Evolutionary conservation across 75 land plant genomes (phyloP).

Genomic region (Selaginella tamariscina): DNA sequence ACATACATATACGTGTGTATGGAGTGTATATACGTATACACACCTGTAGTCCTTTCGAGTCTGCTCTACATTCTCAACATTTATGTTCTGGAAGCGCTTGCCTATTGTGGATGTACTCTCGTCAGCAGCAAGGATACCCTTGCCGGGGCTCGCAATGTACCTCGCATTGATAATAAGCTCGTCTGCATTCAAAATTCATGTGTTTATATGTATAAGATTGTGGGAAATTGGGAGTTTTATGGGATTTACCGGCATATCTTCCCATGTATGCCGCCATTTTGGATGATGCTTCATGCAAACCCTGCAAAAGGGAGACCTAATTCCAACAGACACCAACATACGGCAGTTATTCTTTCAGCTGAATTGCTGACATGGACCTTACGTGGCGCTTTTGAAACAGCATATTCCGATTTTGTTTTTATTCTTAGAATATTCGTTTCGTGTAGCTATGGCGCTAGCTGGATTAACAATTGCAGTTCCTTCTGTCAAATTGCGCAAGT

Average conservation of each 20-base stretch:
- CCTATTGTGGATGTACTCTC: conserved; percentile 38
- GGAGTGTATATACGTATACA: too few relatives aligned
- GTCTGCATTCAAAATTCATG: conserved; percentile 10
- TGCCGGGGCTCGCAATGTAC: conserved; percentile 32
- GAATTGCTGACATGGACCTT: too few relatives aligned
- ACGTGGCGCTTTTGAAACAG: too few relatives aligned
- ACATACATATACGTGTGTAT: too few relatives aligned
- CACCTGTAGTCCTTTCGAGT: conserved; percentile 31
- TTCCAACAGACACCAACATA: too few relatives aligned
- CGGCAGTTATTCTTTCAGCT: too few relatives aligned
- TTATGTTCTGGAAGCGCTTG: conserved; percentile 22
- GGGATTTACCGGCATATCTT: conserved; percentile 10
- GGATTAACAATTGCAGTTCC: too few relatives aligned
- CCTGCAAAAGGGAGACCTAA: too few relatives aligned
- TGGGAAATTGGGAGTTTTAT: neutral
- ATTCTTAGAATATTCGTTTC: too few relatives aligned
- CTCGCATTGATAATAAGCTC: conserved; percentile 28
- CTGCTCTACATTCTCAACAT: conserved; percentile 28
- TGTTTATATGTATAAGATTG: neutral
- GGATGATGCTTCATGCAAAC: neutral
- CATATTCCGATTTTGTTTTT: too few relatives aligned
- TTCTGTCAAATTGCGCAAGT: too few relatives aligned
- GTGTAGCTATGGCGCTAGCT: too few relatives aligned
- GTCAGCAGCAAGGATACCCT: conserved; percentile 35
- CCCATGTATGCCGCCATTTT: conserved; percentile 11